phyloP scores from a whole-genome alignment of 176 grass and related monocot genomes.

The Hordeum marinum region DNA sequence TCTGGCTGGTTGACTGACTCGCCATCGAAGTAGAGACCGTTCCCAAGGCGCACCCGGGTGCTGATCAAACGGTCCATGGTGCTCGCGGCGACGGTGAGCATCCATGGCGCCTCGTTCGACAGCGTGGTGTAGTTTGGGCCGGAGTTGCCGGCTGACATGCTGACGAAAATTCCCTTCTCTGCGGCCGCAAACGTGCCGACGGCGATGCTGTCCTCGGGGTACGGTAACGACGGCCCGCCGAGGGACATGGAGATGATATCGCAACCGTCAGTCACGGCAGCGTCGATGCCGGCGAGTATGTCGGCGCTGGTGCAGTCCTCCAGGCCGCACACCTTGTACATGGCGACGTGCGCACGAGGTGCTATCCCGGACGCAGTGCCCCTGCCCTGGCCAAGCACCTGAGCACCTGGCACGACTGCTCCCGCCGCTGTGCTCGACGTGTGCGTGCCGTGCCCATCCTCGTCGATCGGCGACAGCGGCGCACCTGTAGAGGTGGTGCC shows the following conservation, averaged over 20 bases:
- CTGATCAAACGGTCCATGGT: slow-evolving; percentile 55
- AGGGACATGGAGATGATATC: slow-evolving; percentile 46
- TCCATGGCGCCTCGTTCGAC: slow-evolving; percentile 52
- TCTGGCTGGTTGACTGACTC: slow-evolving; percentile 38
- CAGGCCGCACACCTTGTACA: slow-evolving; percentile 42
- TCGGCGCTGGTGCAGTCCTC: not conserved
- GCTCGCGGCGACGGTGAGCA: slow-evolving; percentile 60
- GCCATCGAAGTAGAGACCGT: slow-evolving; percentile 43
- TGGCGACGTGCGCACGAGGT: slow-evolving; percentile 37
- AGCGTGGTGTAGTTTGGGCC: slow-evolving; percentile 15
- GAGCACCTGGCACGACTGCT: slow-evolving; percentile 25
- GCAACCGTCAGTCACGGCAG: slow-evolving; percentile 34
- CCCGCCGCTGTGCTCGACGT: slow-evolving; percentile 60
- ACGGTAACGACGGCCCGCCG: not conserved
- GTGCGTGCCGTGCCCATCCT: slow-evolving; percentile 54
- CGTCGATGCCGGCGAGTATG: slow-evolving; percentile 41
- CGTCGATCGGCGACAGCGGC: slow-evolving; percentile 10
- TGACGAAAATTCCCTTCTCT: slow-evolving; percentile 53
- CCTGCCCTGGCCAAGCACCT: slow-evolving; percentile 29
- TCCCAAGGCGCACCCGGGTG: slow-evolving; percentile 23
- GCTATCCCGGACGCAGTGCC: slow-evolving; percentile 39
- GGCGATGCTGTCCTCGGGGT: slow-evolving; percentile 17
- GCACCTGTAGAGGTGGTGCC: not conserved
- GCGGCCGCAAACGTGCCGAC: slow-evolving; percentile 33
- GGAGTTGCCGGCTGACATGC: slow-evolving; percentile 32